A percentile compares a stretch with the other conserved stretches of the same genome.
phyloP scores from a whole-genome alignment of 179 eudicot species.

The Spinacia oleracea region DNA sequence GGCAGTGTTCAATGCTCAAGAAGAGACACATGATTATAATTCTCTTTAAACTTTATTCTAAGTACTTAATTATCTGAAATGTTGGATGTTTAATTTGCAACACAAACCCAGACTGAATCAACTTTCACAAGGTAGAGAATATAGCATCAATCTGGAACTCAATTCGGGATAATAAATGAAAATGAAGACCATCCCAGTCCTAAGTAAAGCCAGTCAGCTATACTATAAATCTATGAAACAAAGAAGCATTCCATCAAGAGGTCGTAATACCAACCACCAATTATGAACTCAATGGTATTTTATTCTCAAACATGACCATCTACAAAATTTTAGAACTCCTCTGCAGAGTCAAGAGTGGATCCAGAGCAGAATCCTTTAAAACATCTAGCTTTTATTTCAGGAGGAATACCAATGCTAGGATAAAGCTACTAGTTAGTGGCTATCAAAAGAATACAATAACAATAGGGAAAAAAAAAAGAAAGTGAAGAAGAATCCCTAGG shows the following conservation, averaged over 20 bases:
- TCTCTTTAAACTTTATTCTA: neutral
- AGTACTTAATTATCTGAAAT: neutral
- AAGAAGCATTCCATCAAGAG: neutral
- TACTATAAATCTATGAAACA: neutral
- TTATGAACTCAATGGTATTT: neutral
- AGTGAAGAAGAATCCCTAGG: no score
- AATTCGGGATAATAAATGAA: neutral
- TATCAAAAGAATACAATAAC: no score
- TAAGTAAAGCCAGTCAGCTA: neutral
- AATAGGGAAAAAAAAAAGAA: no score
- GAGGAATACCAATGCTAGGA: neutral
- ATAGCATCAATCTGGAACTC: neutral
- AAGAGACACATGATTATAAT: neutral
- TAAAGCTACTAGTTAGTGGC: neutral
- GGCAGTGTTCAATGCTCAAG: neutral
- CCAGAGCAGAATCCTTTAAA: neutral
- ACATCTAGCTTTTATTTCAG: neutral
- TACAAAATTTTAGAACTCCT: neutral
- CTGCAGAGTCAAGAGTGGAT: neutral
- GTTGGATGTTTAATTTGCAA: neutral
- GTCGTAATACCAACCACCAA: neutral
- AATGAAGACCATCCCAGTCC: neutral
- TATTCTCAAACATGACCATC: constrained; percentile 4
- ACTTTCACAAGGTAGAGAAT: neutral
- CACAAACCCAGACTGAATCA: neutral